These are phyloP conservation scores for Penicillium janthinellum DNA, from an alignment of 2,329 filamentous ascomycete genomes.

Conservation along the genomic window DNA sequence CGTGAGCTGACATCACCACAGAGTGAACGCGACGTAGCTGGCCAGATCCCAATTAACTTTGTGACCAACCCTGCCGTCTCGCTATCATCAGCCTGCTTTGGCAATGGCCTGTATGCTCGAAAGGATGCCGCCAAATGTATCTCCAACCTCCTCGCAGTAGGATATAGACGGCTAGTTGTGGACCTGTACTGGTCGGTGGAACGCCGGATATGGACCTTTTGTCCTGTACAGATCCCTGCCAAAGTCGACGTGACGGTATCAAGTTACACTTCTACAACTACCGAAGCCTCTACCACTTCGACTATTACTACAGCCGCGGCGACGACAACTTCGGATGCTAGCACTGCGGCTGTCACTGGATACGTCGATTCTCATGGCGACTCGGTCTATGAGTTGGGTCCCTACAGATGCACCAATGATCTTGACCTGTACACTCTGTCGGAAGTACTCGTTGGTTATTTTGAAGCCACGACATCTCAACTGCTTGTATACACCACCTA, in stretches of 20 bases:
- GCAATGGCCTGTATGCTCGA: conserved; percentile 55
- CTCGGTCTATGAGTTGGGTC: conserved; percentile 52
- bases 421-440: conserved; percentile 56
- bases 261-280: conserved; percentile 8
- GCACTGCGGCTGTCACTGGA: conserved; percentile 27
- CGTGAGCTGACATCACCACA: conserved; percentile 31
- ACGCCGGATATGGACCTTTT: conserved; percentile 60
- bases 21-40: conserved; percentile 64
- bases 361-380: conserved; percentile 27
- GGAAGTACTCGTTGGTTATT: conserved; percentile 55
- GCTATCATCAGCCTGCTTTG: conserved; percentile 62
- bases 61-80: conserved; percentile 60
- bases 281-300: conserved; percentile 15
- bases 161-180: conserved; percentile 59
- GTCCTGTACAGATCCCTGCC: conserved; percentile 57
- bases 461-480: conserved; percentile 56
- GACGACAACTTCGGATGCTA: conserved; percentile 24
- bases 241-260: conserved; percentile 28
- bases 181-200: conserved; percentile 66
- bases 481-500: conserved; percentile 57
- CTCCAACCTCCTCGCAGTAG: conserved; percentile 63
- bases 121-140: conserved; percentile 57
- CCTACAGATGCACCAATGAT: conserved; percentile 56
- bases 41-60: conserved; percentile 64
- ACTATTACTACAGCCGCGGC: conserved; percentile 25